These are phyloP conservation scores for Cladophialophora immunda DNA, from an alignment of 2,329 filamentous ascomycete genomes.

Conservation along the genomic window DNA sequence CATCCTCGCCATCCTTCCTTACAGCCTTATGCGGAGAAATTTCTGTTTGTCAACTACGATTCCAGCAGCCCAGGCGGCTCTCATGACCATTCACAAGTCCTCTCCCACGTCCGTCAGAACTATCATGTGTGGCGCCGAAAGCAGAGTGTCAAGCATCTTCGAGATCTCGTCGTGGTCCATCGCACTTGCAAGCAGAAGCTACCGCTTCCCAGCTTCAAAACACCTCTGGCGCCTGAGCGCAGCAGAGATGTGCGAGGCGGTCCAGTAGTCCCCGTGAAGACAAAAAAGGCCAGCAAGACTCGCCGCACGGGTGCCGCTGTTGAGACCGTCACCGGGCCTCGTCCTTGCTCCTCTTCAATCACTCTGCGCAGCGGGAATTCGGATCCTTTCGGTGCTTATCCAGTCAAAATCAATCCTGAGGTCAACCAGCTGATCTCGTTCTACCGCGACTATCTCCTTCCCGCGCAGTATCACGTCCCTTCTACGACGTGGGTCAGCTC, in stretches of 20 bases:
- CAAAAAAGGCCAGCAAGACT: background rate
- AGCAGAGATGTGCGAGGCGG: background rate
- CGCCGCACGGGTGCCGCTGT: background rate
- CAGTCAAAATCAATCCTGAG: slow-evolving; percentile 6
- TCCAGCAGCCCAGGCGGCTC: background rate
- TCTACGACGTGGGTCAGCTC: slow-evolving; percentile 4
- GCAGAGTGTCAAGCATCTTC: slow-evolving; percentile 2
- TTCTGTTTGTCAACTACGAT: slow-evolving; percentile 12
- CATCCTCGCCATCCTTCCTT: background rate
- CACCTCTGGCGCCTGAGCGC: background rate
- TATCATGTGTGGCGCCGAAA: slow-evolving; percentile 4
- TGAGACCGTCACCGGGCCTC: background rate
- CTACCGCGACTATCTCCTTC: slow-evolving; percentile 13
- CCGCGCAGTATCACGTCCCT: slow-evolving; percentile 6
- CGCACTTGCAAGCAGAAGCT: background rate
- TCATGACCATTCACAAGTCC: slow-evolving; percentile 2
- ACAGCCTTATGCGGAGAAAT: slow-evolving; percentile 2
- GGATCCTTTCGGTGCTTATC: slow-evolving; percentile 9
- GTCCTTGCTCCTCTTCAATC: background rate
- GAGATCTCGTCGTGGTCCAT: background rate
- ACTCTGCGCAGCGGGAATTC: slow-evolving; percentile 5
- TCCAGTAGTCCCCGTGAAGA: background rate
- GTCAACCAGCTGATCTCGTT: slow-evolving; percentile 8
- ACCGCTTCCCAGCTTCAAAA: background rate
- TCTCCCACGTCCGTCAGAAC: slow-evolving; percentile 13